phyloP scores from a whole-genome alignment of 2,329 filamentous ascomycete species.

The Cladosporium sphaerospermum region DNA sequence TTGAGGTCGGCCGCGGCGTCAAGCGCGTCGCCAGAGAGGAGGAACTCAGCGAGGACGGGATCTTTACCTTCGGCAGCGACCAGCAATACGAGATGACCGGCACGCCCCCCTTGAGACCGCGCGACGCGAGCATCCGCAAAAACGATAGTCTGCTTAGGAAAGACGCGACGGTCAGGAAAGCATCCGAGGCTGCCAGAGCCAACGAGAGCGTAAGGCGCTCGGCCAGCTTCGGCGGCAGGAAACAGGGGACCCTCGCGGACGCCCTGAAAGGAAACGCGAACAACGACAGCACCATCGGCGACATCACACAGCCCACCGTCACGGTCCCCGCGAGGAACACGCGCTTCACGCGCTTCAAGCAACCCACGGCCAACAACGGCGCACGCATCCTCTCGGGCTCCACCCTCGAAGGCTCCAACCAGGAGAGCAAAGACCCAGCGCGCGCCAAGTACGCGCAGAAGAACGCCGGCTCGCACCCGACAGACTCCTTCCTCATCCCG shows the following conservation, averaged over 20 bases:
- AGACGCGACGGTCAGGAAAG: slow-evolving; percentile 41
- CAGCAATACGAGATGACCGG: slow-evolving; percentile 41
- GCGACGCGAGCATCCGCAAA: slow-evolving; percentile 25
- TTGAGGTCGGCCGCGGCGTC: slow-evolving; percentile 52
- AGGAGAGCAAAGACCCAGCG: not conserved
- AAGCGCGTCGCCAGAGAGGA: slow-evolving; percentile 34
- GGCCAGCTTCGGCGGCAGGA: slow-evolving; percentile 6
- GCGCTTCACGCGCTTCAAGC: slow-evolving; percentile 42
- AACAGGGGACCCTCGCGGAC: slow-evolving; percentile 4
- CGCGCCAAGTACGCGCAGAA: slow-evolving; percentile 14
- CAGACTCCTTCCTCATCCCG: slow-evolving; percentile 52
- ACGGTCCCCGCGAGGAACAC: slow-evolving; percentile 38
- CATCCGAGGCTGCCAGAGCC: slow-evolving; percentile 34
- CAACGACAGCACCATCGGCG: slow-evolving; percentile 18
- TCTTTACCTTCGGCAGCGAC: slow-evolving; percentile 45
- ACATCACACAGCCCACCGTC: slow-evolving; percentile 31
- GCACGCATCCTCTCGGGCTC: slow-evolving; percentile 9
- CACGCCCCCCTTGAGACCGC: slow-evolving; percentile 35
- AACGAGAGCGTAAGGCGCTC: slow-evolving; percentile 27
- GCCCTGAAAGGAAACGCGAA: slow-evolving; percentile 2
- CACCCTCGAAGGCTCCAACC: slow-evolving; percentile 9
- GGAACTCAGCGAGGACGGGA: slow-evolving; percentile 46
- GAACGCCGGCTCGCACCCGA: not conserved
- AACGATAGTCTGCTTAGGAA: slow-evolving; percentile 35
- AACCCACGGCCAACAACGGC: slow-evolving; percentile 1